Evolutionary conservation across 108 stramenopile genomes (phyloP).

Genomic region (Pseudonitzschia delicatissima): DNA sequence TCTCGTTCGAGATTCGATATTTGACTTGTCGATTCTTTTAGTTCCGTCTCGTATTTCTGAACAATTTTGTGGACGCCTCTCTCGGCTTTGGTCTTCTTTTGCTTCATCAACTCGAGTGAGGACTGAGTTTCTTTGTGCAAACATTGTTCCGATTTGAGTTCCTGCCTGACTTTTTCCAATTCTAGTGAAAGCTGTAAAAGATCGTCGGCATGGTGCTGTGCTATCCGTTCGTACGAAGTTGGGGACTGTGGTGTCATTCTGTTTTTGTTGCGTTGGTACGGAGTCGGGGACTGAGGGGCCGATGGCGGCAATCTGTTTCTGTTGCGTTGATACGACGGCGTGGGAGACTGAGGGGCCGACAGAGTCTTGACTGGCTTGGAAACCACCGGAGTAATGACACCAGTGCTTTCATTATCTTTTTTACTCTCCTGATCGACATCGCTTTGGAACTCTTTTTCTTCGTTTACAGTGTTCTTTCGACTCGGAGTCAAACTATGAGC

Average conservation of each 20-base stretch:
- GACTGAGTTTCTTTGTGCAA: conserved; percentile 44
- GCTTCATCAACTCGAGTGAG: conserved; percentile 20
- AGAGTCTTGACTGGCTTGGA: not conserved
- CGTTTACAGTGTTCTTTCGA: not conserved
- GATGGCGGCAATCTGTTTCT: too few relatives aligned
- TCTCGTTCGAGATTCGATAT: conserved; percentile 38
- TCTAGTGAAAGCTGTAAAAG: conserved; percentile 64
- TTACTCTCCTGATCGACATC: not conserved
- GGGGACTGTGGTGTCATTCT: conserved; percentile 12
- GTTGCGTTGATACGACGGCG: too few relatives aligned
- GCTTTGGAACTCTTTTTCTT: not conserved
- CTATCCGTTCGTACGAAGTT: conserved; percentile 39
- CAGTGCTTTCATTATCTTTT: not conserved
- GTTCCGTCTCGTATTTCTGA: conserved; percentile 24
- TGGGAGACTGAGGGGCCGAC: not conserved
- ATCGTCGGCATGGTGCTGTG: conserved; percentile 72
- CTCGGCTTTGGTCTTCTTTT: conserved; percentile 37
- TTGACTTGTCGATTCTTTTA: conserved; percentile 23
- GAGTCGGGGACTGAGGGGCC: not conserved
- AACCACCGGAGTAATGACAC: not conserved
- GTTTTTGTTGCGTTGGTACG: not conserved
- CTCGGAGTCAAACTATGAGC: not conserved
- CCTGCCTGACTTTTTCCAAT: conserved; percentile 67
- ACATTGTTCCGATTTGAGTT: conserved; percentile 42
- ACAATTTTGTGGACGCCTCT: conserved; percentile 29